Evolutionary conservation across 768 basidiomycete species (phyloP), one percentile per base, ranked within the genome.

Genomic region (Lentinula raphanica): DNA sequence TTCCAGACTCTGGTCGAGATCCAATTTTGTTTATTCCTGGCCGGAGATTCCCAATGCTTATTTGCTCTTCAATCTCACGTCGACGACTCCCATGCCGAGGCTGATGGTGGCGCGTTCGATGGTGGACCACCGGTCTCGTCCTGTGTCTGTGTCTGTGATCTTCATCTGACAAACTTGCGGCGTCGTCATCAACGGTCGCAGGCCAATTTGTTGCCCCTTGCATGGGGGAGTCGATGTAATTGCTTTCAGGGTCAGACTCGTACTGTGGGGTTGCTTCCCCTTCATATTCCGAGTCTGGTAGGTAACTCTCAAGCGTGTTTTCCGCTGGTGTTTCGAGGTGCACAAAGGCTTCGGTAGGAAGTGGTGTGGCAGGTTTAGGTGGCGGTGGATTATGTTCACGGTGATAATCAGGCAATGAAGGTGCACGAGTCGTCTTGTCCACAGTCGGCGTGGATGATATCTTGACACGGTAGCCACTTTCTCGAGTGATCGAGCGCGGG

Each of bases 401-500:
- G 65, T 64, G 38, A 69, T 72, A 35, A 64, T 65, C 36, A 61
- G 66, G 32, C 17, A 66, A 68, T 38, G 63, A 68, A 25, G 63
- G 70, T 46, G 63, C 69, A 9, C 60, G 62, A 29, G 71, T 68
- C 7, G 63, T 62, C 64, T 74, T 77, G 53, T 59, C 65, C 38
- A 65, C 57, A 32, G 55, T 63, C 29, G 67, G 60, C 25, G 65
- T 66, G 13, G 72, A 62, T 46, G 66, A 58, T 17, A 72, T 60
- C 49, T 79, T 80, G 23, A 78, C 75, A 58, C 71, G 77, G 72
- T 88, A 87, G 2, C 86, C 88, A 5, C 79, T 73, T 69, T 89
- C 87, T 27, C 74, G 75, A 3, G 80, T 79, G 56, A 88, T 76
- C 2, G 88, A 88, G 45, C 87, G 87, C 35, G 89, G 89, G 74